Conservation (phyloP, 2,329 filamentous ascomycete species). For the Monilinia fructigena region DNA sequence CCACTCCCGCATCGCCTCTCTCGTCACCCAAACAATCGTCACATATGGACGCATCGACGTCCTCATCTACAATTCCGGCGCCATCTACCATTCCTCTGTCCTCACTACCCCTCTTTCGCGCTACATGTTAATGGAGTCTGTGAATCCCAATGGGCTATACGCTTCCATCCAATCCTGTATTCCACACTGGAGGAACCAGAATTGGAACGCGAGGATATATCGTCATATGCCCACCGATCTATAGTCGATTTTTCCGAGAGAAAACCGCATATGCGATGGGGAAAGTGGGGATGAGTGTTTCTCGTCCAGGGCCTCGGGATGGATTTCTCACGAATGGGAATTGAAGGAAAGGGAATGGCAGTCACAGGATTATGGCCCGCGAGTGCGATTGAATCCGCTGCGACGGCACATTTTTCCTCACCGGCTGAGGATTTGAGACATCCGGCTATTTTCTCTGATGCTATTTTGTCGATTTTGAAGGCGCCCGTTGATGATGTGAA, state of each 20-base stretch:
- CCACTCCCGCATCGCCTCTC: constrained; percentile 54
- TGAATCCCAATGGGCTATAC: constrained; percentile 76
- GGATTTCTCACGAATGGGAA: constrained; percentile 66
- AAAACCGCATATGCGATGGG: constrained; percentile 81
- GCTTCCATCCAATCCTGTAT: constrained; percentile 66
- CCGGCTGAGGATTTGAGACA: constrained; percentile 61
- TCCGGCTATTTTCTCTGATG: constrained; percentile 74
- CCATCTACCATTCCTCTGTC: constrained; percentile 80
- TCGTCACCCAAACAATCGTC: constrained; percentile 53
- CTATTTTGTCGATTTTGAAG: constrained; percentile 68
- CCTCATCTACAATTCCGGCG: constrained; percentile 78
- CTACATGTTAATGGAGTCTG: constrained; percentile 75
- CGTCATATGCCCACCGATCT: constrained; percentile 81
- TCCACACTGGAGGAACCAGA: constrained; percentile 59
- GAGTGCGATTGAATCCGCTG: constrained; percentile 71
- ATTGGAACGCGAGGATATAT: constrained; percentile 64
- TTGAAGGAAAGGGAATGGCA: constrained; percentile 64
- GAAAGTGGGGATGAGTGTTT: constrained; percentile 81
- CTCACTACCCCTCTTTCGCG: constrained; percentile 70
- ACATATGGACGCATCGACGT: constrained; percentile 60
- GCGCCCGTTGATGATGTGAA: constrained; percentile 63
- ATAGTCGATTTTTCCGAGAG: constrained; percentile 78
- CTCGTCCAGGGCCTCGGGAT: constrained; percentile 78
- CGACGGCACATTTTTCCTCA: constrained; percentile 50
- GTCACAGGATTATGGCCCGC: constrained; percentile 84